Conservation (phyloP, 805 yeast genomes). For the Yarrowia sp. region DNA sequence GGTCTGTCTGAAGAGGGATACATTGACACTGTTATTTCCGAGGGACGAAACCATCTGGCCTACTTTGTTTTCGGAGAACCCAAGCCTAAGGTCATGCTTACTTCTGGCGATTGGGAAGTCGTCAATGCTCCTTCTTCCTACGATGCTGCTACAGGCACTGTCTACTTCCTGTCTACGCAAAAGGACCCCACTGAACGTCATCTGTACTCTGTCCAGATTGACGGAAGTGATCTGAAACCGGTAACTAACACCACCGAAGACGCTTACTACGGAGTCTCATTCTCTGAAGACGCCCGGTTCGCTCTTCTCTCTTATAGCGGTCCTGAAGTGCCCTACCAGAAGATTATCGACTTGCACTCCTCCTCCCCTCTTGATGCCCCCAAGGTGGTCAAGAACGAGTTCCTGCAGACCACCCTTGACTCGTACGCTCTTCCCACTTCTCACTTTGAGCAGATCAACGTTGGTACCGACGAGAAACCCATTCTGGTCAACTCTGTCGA, state of each 20-base stretch:
- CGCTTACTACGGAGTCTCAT: slow-evolving; percentile 75
- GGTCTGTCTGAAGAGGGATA: slow-evolving; percentile 69
- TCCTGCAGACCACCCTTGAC: slow-evolving; percentile 44
- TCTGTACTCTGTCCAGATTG: slow-evolving; percentile 70
- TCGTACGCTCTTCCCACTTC: slow-evolving; percentile 65
- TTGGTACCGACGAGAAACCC: slow-evolving; percentile 54
- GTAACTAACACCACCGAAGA: slow-evolving; percentile 61
- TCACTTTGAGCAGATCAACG: slow-evolving; percentile 55
- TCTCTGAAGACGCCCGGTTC: slow-evolving; percentile 80
- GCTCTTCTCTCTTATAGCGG: slow-evolving; percentile 76
- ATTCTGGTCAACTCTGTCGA: slow-evolving; percentile 67
- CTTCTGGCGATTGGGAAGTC: slow-evolving; percentile 91
- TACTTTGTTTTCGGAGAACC: slow-evolving; percentile 75
- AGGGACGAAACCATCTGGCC: slow-evolving; percentile 76
- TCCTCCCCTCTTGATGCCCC: slow-evolving; percentile 49
- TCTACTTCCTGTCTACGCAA: slow-evolving; percentile 75
- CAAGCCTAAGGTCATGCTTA: slow-evolving; percentile 61
- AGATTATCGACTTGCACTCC: slow-evolving; percentile 62
- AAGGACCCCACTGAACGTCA: slow-evolving; percentile 85
- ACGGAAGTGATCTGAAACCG: slow-evolving; percentile 53
- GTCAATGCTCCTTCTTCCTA: slow-evolving; percentile 67
- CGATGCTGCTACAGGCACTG: slow-evolving; percentile 56
- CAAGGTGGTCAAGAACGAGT: slow-evolving; percentile 46
- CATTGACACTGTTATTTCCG: slow-evolving; percentile 65
- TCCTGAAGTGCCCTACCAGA: slow-evolving; percentile 81